These are phyloP conservation scores for Infundibulicybe gibba DNA, from an alignment of 768 basidiomycete genomes.

Conservation along the genomic window DNA sequence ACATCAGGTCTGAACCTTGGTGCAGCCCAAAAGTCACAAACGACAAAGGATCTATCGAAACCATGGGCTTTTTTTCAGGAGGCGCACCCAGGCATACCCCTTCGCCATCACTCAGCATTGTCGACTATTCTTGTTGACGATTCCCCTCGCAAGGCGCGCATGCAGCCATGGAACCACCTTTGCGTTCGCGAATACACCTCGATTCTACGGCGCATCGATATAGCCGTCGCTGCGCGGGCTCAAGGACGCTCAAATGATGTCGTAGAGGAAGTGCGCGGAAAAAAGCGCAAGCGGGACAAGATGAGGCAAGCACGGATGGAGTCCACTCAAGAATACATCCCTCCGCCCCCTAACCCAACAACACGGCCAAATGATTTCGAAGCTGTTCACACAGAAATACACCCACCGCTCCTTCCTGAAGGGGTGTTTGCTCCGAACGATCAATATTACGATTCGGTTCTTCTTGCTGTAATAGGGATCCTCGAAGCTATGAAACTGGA, in stretches of 20 bases:
- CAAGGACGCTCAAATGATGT: neutral
- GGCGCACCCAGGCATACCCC: neutral
- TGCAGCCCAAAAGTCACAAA: conserved; percentile 43
- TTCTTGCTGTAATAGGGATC: conserved; percentile 66
- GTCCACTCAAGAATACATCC: neutral
- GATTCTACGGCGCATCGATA: conserved; percentile 8
- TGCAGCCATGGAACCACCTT: conserved; percentile 82
- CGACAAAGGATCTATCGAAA: conserved; percentile 73
- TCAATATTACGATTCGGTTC: conserved; percentile 42
- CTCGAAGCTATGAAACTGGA: conserved; percentile 56
- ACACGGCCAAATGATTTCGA: conserved; percentile 5
- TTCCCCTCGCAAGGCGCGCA: conserved; percentile 49
- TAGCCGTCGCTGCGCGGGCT: neutral
- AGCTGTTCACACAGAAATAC: neutral
- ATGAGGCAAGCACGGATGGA: neutral
- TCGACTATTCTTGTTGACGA: conserved; percentile 52
- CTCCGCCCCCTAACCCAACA: too few relatives aligned
- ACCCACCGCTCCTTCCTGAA: neutral
- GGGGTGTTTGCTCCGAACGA: conserved; percentile 8
- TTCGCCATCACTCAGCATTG: conserved; percentile 33
- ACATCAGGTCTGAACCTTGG: neutral
- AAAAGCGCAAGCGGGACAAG: neutral
- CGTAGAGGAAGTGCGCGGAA: neutral
- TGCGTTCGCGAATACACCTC: conserved; percentile 67
- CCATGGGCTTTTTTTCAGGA: conserved; percentile 48